Evolutionary conservation across 805 yeast genomes (phyloP).

Genomic region (Saturnispora halmiae): DNA sequence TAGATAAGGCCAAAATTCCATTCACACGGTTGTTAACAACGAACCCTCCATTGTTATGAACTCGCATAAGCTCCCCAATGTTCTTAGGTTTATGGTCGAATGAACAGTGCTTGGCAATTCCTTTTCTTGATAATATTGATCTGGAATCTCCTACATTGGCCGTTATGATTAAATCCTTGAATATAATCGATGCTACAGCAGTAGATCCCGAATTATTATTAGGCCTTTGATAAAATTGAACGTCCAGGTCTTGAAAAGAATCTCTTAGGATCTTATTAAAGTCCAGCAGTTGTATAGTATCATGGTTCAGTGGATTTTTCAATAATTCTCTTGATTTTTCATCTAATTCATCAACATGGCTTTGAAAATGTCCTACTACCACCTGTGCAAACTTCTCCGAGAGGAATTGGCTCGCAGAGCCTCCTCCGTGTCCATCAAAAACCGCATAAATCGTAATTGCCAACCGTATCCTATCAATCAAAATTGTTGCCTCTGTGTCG

Average conservation of each 20-base stretch:
- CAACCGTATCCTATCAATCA: neutral
- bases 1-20: constrained; percentile 46
- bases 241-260: constrained; percentile 38
- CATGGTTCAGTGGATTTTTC: constrained; percentile 12
- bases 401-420: constrained; percentile 46
- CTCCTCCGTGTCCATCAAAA: constrained; percentile 81
- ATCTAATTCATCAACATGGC: constrained; percentile 15
- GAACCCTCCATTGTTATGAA: constrained; percentile 50
- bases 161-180: constrained; percentile 39
- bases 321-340: constrained; percentile 14
- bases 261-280: constrained; percentile 31
- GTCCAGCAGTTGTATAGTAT: constrained; percentile 18
- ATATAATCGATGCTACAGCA: constrained; percentile 37
- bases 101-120: constrained; percentile 50
- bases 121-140: constrained; percentile 45
- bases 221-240: constrained; percentile 31
- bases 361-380: constrained; percentile 16
- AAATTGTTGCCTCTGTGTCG: constrained; percentile 27
- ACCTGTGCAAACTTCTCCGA: constrained; percentile 32
- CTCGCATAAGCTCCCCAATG: constrained; percentile 49
- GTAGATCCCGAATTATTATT: constrained; percentile 44
- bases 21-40: constrained; percentile 54
- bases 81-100: constrained; percentile 59
- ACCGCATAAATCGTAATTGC: constrained; percentile 49
- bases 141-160: constrained; percentile 77